Conservation (phyloP, 345 rosid genomes). For the Hypericum perforatum region DNA sequence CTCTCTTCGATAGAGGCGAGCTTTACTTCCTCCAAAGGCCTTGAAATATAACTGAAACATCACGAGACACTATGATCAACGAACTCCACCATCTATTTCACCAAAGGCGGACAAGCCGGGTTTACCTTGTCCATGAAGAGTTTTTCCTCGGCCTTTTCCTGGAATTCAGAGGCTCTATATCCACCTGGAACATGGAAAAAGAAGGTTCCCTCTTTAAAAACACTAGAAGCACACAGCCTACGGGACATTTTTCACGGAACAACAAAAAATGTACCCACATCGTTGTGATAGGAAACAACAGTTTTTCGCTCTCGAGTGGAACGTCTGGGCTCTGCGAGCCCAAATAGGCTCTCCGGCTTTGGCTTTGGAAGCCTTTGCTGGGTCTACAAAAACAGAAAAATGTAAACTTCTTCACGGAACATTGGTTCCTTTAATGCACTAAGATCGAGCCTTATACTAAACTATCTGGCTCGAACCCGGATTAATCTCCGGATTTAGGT, state of each 20-base stretch:
- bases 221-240: no score
- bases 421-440: no score
- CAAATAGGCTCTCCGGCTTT: conserved; percentile 5
- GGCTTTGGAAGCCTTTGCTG: conserved; percentile 22
- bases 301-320: conserved; percentile 37
- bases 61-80: neutral
- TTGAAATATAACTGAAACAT: conserved; percentile 31
- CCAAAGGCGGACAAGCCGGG: neutral
- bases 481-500: no score
- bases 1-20: conserved; percentile 39
- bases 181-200: conserved; percentile 16
- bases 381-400: neutral
- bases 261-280: conserved; percentile 18
- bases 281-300: conserved; percentile 31
- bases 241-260: no score
- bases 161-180: conserved; percentile 9
- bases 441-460: no score
- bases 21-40: conserved; percentile 41
- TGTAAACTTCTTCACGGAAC: no score
- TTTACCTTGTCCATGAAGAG: conserved; percentile 31
- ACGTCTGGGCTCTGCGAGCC: conserved; percentile 33
- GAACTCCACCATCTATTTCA: neutral
- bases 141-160: conserved; percentile 21
- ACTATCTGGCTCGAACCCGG: no score
- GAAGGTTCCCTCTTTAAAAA: neutral